phyloP scores from a whole-genome alignment of 108 stramenopile genomes.

The Stephanodiscus triporus region DNA sequence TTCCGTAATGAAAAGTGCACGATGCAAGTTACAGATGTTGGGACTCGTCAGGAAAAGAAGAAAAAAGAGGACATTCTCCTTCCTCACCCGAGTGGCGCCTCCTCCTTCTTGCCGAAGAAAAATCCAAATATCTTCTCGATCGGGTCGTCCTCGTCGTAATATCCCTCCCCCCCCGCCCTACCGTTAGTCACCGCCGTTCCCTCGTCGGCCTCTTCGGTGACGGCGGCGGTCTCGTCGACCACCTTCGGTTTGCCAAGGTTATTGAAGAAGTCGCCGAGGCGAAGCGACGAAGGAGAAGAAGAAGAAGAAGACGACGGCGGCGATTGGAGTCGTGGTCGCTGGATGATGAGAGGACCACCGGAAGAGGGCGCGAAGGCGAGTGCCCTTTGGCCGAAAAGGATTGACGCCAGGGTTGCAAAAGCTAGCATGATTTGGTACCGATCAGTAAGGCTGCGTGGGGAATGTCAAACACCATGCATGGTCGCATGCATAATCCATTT shows the following conservation, averaged over 20 bases:
- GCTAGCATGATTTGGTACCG: neutral
- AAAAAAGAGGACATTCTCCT: neutral
- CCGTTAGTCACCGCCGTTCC: neutral
- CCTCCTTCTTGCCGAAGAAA: conserved; percentile 86
- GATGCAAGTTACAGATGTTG: neutral
- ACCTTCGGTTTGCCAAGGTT: neutral
- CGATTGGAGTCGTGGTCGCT: neutral
- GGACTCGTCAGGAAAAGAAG: conserved; percentile 18
- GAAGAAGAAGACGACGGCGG: neutral
- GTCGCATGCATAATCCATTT: too few relatives aligned
- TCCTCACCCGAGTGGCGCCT: conserved; percentile 61
- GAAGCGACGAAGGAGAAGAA: neutral
- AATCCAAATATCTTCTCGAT: conserved; percentile 86
- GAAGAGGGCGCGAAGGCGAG: neutral
- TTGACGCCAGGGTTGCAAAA: neutral
- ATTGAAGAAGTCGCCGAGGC: neutral
- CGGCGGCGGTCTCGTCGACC: neutral
- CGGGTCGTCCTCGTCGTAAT: conserved; percentile 69
- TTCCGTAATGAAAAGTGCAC: neutral
- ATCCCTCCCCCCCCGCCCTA: conserved; percentile 20
- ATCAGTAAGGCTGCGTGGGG: too few relatives aligned
- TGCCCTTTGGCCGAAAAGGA: neutral
- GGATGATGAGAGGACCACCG: neutral
- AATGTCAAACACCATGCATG: too few relatives aligned
- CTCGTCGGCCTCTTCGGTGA: neutral